These are phyloP conservation scores for Termitomyces sp. DNA, from an alignment of 768 basidiomycete species.

Conservation along the genomic window DNA sequence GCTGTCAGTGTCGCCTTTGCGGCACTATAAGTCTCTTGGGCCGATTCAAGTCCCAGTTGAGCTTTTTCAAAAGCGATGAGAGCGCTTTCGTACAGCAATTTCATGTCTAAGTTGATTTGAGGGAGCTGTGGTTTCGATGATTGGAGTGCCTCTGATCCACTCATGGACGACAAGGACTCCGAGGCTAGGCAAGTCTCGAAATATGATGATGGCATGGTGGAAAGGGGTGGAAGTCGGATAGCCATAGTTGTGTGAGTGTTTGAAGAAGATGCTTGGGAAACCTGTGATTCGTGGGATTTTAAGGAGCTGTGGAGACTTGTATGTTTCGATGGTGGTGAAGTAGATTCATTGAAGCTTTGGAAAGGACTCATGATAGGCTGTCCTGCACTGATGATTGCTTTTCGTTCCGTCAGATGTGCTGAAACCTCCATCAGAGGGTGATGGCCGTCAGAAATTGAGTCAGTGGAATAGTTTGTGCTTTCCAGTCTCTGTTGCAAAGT, in stretches of 20 bases:
- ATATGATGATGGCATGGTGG: not conserved
- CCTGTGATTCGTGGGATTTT: not conserved
- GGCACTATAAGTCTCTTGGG: slow-evolving; percentile 6
- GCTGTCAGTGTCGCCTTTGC: slow-evolving; percentile 5
- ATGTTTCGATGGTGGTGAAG: not conserved
- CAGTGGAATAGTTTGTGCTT: not conserved
- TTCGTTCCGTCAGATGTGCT: not conserved
- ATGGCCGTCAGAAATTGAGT: not conserved
- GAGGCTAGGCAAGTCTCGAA: not conserved
- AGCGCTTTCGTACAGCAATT: slow-evolving; percentile 3
- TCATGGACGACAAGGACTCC: not conserved
- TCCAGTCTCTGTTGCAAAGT: slow-evolving; percentile 5
- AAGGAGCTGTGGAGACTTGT: not conserved
- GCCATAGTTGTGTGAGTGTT: not conserved
- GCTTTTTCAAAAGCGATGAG: slow-evolving; percentile 4
- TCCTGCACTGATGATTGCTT: not conserved
- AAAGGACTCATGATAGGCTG: not conserved
- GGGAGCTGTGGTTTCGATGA: not conserved
- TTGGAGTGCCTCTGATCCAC: not conserved
- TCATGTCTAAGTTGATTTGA: not conserved
- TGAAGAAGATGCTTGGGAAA: not conserved
- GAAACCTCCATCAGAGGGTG: not conserved
- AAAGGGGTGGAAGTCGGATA: not conserved
- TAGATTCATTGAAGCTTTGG: not conserved
- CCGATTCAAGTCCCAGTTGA: not conserved